A percentile compares a stretch with the other conserved stretches of the same genome.
phyloP scores from a whole-genome alignment of 441 rosid species.

The Adansonia gregorii region DNA sequence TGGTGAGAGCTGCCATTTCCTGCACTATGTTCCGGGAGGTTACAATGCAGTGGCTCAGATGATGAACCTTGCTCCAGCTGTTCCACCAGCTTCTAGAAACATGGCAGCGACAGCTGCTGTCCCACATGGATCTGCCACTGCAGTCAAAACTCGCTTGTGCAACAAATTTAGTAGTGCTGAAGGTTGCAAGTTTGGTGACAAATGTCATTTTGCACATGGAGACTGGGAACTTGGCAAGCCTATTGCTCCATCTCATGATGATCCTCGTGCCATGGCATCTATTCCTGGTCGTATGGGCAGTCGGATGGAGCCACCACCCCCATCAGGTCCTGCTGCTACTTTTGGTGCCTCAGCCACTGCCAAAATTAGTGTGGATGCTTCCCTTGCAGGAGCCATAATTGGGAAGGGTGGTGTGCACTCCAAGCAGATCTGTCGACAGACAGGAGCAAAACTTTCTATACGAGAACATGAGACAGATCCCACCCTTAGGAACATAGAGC shows the following conservation, averaged over 20 bases:
- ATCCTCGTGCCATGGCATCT: constrained; percentile 49
- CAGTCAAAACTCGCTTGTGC: constrained; percentile 63
- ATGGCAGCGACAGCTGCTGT: constrained; percentile 37
- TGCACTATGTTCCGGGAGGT: constrained; percentile 83
- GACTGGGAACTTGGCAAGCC: constrained; percentile 77
- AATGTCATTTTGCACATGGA: constrained; percentile 73
- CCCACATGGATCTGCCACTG: constrained; percentile 46
- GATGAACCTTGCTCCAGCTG: constrained; percentile 56
- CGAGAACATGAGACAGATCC: constrained; percentile 72
- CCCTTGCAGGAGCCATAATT: constrained; percentile 80
- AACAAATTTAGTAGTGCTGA: constrained; percentile 56
- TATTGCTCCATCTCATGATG: constrained; percentile 46
- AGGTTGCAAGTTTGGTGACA: constrained; percentile 77
- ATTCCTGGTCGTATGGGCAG: constrained; percentile 46
- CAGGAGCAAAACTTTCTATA: constrained; percentile 75
- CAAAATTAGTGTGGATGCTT: constrained; percentile 61
- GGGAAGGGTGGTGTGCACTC: constrained; percentile 82
- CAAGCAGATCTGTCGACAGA: constrained; percentile 73
- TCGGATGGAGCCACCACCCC: constrained; percentile 45
- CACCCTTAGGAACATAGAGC: constrained; percentile 69
- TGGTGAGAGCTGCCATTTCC: constrained; percentile 86
- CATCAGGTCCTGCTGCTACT: constrained; percentile 52
- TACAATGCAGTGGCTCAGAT: constrained; percentile 74
- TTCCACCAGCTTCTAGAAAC: constrained; percentile 44
- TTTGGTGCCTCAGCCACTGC: constrained; percentile 49